These are phyloP conservation scores for Termitomyces sp. DNA, from an alignment of 768 basidiomycete genomes.

Conservation along the genomic window DNA sequence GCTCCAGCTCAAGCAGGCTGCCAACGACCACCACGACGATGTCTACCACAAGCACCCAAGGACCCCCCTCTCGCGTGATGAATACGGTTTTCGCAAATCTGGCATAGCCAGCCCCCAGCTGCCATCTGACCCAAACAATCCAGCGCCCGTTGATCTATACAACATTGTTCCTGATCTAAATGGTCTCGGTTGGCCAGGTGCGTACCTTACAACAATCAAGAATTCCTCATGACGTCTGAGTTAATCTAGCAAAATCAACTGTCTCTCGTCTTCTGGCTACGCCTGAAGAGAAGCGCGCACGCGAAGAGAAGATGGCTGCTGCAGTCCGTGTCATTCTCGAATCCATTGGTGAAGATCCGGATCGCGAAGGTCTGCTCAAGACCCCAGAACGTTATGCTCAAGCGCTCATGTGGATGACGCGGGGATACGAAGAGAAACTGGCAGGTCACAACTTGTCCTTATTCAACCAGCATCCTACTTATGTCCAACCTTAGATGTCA, in stretches of 20 bases:
- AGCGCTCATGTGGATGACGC: constrained; percentile 98
- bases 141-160: constrained; percentile 31
- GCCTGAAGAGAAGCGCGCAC: constrained; percentile 59
- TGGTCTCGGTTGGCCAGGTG: constrained; percentile 93
- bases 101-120: constrained; percentile 58
- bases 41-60: constrained; percentile 8
- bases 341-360: constrained; percentile 97
- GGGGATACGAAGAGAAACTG: constrained; percentile 94
- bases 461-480: constrained; percentile 5
- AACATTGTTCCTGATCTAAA: constrained; percentile 50
- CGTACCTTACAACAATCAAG: constrained; percentile 12
- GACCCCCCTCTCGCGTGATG: constrained; percentile 50
- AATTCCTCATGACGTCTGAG: neutral
- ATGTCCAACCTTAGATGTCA: constrained; percentile 63
- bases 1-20: constrained; percentile 30
- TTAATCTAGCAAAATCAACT: constrained; percentile 78
- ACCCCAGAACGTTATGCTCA: constrained; percentile 97
- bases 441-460: constrained; percentile 47
- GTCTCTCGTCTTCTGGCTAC: constrained; percentile 79
- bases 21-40: constrained; percentile 2
- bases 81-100: constrained; percentile 79
- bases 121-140: constrained; percentile 20
- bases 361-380: constrained; percentile 84
- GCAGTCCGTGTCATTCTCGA: constrained; percentile 92
- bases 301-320: constrained; percentile 70